phyloP scores from a whole-genome alignment of 768 basidiomycete genomes.

The Daedaleopsis nitida region DNA sequence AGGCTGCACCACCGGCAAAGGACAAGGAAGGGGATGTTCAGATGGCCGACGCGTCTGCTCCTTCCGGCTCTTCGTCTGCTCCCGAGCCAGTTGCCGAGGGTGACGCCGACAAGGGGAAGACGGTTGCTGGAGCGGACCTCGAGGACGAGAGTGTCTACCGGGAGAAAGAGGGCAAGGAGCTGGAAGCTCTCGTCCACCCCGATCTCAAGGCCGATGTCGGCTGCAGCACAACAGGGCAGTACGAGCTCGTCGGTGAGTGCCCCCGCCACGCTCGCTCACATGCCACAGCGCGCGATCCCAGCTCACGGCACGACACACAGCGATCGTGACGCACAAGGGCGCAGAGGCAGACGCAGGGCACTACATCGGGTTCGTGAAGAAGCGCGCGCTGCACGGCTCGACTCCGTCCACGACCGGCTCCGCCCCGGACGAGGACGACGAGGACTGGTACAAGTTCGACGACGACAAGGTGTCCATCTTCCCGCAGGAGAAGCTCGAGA shows the following conservation, averaged over 20 bases:
- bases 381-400: slow-evolving; percentile 57
- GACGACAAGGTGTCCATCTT: slow-evolving; percentile 93
- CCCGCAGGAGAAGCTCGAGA: slow-evolving; percentile 78
- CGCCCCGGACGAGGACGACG: slow-evolving; percentile 40
- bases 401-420: slow-evolving; percentile 1
- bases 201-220: slow-evolving; percentile 71
- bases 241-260: slow-evolving; percentile 84
- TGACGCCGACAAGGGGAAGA: slow-evolving; percentile 29
- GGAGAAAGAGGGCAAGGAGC: slow-evolving; percentile 61
- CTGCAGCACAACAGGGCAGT: slow-evolving; percentile 76
- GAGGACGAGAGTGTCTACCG: slow-evolving; percentile 69
- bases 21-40: slow-evolving; percentile 45
- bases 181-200: slow-evolving; percentile 64
- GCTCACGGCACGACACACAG: slow-evolving; percentile 38
- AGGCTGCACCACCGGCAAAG: slow-evolving; percentile 36
- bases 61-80: slow-evolving; percentile 23
- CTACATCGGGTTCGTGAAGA: slow-evolving; percentile 92
- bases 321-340: slow-evolving; percentile 96
- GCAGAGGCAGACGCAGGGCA: slow-evolving; percentile 93
- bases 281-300: too few relatives aligned
- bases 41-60: slow-evolving; percentile 42
- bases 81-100: slow-evolving; percentile 23
- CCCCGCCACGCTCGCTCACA: too few relatives aligned
- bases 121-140: slow-evolving; percentile 45
- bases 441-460: slow-evolving; percentile 96